Evolutionary conservation across 2,329 filamentous ascomycete species (phyloP).

Genomic region (Colletotrichum sp.): DNA sequence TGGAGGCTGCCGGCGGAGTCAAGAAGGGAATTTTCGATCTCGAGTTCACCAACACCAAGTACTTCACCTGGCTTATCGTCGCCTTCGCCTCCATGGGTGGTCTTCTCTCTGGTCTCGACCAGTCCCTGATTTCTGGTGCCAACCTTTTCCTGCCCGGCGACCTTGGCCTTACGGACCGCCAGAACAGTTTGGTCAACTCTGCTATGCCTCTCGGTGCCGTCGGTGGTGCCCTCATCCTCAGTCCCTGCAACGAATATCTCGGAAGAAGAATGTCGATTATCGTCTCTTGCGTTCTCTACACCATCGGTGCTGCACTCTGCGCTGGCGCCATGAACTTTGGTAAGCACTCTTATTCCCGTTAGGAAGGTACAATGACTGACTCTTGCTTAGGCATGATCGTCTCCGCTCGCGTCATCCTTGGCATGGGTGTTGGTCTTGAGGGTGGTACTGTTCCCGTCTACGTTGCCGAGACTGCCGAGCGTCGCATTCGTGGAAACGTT

Average conservation of each 20-base stretch:
- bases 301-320: conserved; percentile 70
- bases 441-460: conserved; percentile 78
- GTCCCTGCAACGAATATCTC: conserved; percentile 70
- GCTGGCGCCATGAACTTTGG: conserved; percentile 71
- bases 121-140: conserved; percentile 74
- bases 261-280: conserved; percentile 73
- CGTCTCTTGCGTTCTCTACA: conserved; percentile 72
- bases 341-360: conserved; percentile 20
- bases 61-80: conserved; percentile 68
- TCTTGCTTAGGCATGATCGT: conserved; percentile 63
- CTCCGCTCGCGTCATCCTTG: conserved; percentile 69
- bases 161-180: conserved; percentile 56
- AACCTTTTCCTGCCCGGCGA: conserved; percentile 69
- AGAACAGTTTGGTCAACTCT: conserved; percentile 71
- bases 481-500: conserved; percentile 70
- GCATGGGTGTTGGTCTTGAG: conserved; percentile 74
- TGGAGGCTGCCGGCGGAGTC: conserved; percentile 27
- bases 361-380: neutral
- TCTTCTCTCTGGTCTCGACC: conserved; percentile 73
- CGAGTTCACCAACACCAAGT: conserved; percentile 67
- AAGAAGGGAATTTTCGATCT: conserved; percentile 55
- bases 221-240: conserved; percentile 70
- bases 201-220: conserved; percentile 77
- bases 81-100: conserved; percentile 79
- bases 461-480: conserved; percentile 74